Conservation (phyloP, 495 filamentous ascomycete species). For the Hypomontagnella monticulosa region DNA sequence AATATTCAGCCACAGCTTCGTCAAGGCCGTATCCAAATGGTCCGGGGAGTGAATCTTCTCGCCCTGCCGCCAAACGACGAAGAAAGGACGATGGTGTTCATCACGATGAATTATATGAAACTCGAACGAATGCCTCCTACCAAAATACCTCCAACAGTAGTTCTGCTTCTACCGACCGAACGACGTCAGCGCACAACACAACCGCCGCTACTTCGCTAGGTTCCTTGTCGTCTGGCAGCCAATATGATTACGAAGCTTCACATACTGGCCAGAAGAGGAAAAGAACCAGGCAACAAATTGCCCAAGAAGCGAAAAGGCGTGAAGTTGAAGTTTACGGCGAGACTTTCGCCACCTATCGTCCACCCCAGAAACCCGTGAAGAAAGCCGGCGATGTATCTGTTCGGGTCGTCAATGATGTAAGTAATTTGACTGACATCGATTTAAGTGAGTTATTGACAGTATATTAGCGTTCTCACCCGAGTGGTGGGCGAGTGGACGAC, state of each 20-base stretch:
- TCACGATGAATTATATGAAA: conserved; percentile 60
- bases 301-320: conserved; percentile 80
- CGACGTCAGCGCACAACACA: conserved; percentile 82
- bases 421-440: conserved; percentile 47
- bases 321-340: conserved; percentile 74
- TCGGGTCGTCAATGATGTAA: conserved; percentile 82
- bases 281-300: conserved; percentile 78
- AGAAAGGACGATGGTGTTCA: conserved; percentile 57
- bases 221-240: conserved; percentile 68
- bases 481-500: conserved; percentile 76
- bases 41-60: conserved; percentile 37
- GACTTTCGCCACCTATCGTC: conserved; percentile 79
- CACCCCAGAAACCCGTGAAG: conserved; percentile 86
- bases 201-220: conserved; percentile 91
- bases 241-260: conserved; percentile 66
- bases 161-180: conserved; percentile 84
- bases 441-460: conserved; percentile 19
- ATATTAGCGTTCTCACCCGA: conserved; percentile 59
- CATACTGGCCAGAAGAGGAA: conserved; percentile 83
- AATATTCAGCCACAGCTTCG: conserved; percentile 40
- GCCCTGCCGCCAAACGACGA: conserved; percentile 58
- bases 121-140: conserved; percentile 76
- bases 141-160: conserved; percentile 72
- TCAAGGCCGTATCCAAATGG: conserved; percentile 47
- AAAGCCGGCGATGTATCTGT: conserved; percentile 93